phyloP scores from a whole-genome alignment of 208 protist species.

The Tritrichomonas foetus region DNA sequence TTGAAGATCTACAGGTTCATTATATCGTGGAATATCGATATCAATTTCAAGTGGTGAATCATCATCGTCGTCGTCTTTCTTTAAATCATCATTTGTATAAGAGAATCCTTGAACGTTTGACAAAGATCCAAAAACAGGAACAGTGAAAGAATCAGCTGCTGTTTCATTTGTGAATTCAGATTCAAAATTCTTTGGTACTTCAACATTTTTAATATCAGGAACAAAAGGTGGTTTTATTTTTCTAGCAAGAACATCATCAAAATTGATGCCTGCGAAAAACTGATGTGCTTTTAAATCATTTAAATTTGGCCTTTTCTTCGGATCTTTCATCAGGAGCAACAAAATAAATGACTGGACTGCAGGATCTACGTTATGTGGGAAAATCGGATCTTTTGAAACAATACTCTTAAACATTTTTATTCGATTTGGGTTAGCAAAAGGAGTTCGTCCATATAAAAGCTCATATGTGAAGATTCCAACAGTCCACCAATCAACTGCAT shows the following conservation, averaged over 20 bases:
- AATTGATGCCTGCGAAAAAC: background rate
- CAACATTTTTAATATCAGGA: background rate
- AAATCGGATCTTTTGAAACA: background rate
- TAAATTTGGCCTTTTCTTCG: background rate
- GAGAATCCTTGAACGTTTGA: background rate
- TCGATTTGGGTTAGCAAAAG: background rate
- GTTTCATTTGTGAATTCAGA: background rate
- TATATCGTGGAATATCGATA: too few relatives aligned
- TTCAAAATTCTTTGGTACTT: background rate
- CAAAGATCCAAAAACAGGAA: background rate
- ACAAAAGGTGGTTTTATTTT: slow-evolving; percentile 2
- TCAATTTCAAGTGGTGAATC: too few relatives aligned
- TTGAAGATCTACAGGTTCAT: too few relatives aligned
- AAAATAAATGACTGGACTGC: background rate
- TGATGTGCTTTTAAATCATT: background rate
- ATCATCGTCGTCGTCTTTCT: too few relatives aligned
- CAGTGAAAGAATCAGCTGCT: background rate
- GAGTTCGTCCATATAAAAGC: background rate
- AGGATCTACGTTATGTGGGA: background rate
- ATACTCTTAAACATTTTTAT: background rate
- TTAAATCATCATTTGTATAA: background rate
- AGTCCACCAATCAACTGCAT: background rate
- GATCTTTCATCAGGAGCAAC: background rate
- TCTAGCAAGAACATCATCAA: background rate
- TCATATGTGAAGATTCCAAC: background rate